Base-by-base conservation (phyloP, 768 basidiomycete species). In the Floccularia luteovirens region DNA sequence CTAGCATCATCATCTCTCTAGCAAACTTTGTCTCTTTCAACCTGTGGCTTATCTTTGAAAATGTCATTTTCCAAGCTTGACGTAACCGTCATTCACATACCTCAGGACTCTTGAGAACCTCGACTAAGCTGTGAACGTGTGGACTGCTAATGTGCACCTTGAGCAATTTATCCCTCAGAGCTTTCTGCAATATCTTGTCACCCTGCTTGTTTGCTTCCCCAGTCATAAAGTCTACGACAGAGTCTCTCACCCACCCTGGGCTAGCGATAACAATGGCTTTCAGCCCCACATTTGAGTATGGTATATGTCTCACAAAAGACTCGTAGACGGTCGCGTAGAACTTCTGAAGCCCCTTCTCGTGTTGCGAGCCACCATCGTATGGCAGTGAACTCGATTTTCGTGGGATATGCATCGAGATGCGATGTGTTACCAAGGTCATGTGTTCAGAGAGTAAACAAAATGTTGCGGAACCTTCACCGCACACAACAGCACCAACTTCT, bases 21-120 rank as follows among this genome's bases (percentile, higher is more conserved):
- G 93, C 93, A 60, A 97, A 99, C 55, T 98, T 98, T 3, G 96
- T 94, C 51, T 93, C 91, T 55, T 90, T 92, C 44, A 94, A 61
- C n/a, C 46, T 83, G 88, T 2, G 75, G 55, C 4, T 74, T 65
- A 38, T 91, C 75, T 90, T 91, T 46, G 5, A 25, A 20, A 14
- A 22, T 38, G 30, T 24, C 41, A 11, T 42, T 37, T 38, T 28
- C 27, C 27, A 28, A 17, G 32, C 8, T 7, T 34, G 16, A 34
- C 7, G 20, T 34, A 14, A 19, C n/a, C 20, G 6, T 34, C 14
- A 14, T 30, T 10, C 14, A 30, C 63, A 33, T 46, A 92, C 93
- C 69, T 98, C 92, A 0, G 93, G 92, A 53, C 90, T 93, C 56
- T 93, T 84, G 47, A 99, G 59, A 2, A 94, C 91, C 53, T 98